Evolutionary conservation across 179 eudicot genomes (phyloP).

Genomic region (Beta macrorhiza): DNA sequence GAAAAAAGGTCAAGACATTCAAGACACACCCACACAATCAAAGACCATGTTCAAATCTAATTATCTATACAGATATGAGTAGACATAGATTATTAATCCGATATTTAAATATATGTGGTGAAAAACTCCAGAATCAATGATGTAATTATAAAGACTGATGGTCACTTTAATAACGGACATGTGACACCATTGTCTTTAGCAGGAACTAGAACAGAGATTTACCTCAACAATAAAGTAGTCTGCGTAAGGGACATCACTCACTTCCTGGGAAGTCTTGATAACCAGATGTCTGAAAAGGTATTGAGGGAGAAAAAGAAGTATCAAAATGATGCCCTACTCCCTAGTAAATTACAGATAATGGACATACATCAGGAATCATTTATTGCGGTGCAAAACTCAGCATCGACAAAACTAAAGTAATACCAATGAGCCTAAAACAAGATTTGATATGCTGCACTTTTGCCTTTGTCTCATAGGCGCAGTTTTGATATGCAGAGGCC

Average conservation of each 20-base stretch:
- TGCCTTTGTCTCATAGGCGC: too few species aligned
- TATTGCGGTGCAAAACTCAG: background rate
- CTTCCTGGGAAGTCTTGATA: conserved; percentile 78
- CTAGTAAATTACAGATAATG: background rate
- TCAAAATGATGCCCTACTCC: background rate
- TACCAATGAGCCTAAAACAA: background rate
- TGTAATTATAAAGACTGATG: background rate
- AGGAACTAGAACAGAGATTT: conserved; percentile 19
- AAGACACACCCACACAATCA: background rate
- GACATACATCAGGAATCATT: conserved; percentile 2
- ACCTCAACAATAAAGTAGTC: conserved; percentile 98
- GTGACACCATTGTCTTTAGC: background rate
- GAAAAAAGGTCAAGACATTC: background rate
- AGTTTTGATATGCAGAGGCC: background rate
- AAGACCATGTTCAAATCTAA: background rate
- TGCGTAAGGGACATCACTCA: conserved; percentile 87
- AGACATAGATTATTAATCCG: background rate
- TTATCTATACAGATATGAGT: background rate
- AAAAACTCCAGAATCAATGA: background rate
- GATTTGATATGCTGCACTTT: background rate
- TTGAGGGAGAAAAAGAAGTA: conserved; percentile 9
- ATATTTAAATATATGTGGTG: background rate
- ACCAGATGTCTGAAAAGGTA: conserved; percentile 72
- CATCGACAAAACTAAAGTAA: background rate
- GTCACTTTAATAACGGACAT: background rate